phyloP scores from a whole-genome alignment of 2,329 filamentous ascomycete species.

The Apiospora saccharicola region DNA sequence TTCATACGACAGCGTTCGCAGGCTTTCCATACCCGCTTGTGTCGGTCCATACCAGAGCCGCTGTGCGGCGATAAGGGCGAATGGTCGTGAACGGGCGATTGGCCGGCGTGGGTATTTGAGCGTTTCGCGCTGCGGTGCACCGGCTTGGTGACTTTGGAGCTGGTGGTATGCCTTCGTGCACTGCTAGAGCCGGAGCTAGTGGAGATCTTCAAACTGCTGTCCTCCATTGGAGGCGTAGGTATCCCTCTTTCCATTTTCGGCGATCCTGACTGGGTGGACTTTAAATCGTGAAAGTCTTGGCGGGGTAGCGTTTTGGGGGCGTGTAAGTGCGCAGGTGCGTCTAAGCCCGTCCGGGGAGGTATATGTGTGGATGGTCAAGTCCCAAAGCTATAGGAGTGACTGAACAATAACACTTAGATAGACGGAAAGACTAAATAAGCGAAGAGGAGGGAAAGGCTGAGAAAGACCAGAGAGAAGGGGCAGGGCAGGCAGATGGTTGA shows the following conservation, averaged over 20 bases:
- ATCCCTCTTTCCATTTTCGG: conserved; percentile 58
- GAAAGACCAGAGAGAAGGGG: not conserved
- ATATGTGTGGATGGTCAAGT: not conserved
- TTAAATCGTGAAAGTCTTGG: conserved; percentile 8
- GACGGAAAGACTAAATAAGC: conserved; percentile 28
- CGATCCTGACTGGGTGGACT: conserved; percentile 26
- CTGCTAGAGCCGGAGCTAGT: conserved; percentile 14
- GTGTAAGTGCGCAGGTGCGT: conserved; percentile 7
- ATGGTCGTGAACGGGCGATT: conserved; percentile 47
- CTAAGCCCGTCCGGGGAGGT: conserved; percentile 11
- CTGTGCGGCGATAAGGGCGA: conserved; percentile 48
- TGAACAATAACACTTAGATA: not conserved
- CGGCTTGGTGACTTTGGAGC: conserved; percentile 57
- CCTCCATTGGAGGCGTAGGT: conserved; percentile 60
- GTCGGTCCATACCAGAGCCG: conserved; percentile 55
- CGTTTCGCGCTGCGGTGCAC: conserved; percentile 61
- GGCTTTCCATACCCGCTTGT: conserved; percentile 73
- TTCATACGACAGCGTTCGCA: conserved; percentile 73
- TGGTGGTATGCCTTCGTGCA: conserved; percentile 26
- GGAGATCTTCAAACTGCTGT: conserved; percentile 36
- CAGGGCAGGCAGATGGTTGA: conserved; percentile 8
- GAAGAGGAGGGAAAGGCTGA: conserved; percentile 22
- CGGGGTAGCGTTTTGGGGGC: not conserved
- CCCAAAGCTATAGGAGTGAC: not conserved
- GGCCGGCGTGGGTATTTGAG: conserved; percentile 49